Base-by-base conservation (phyloP, 2,329 filamentous ascomycete species). In the Talaromyces sp. region DNA sequence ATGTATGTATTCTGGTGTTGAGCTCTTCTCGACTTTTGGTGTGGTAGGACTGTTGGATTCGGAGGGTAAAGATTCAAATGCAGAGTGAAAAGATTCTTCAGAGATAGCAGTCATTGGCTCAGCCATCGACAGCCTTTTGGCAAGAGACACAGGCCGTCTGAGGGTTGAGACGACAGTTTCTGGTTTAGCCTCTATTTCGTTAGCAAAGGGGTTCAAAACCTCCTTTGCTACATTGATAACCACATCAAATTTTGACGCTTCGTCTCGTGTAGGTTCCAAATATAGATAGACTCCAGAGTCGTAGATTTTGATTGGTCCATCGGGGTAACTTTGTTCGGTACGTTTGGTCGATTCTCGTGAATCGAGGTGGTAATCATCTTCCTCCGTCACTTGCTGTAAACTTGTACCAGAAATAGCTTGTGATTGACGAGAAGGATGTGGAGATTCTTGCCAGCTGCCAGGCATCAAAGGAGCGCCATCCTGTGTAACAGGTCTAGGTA, bases 151-250 rank as follows among this genome's bases (percentile, higher is more conserved):
- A 27, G 69, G 68, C 68, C 84, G 85, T 39, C 85, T 84, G 70
- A 78, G 77, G 9, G 77, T 74, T 56, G 78, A 79, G 73, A 81
- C 76, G 39, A 81, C 77, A 5, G 77, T 78, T 37, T 77, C 74
- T 41, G 73, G 73, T 27, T 72, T 72, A 68, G 67, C 72, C 66
- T 67, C 75, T 9, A 37, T 58, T 16, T 68, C 67, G 4, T 65
- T 69, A 5, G 71, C 73, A 70, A 88, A 86, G 0, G 87, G 87
- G 68, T 88, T 88, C 62, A 80, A 81, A 6, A 89, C 86, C 73
- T 89, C 87, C 71, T 87, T 88, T 7, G 87, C 87, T 31, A 89
- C 87, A 67, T 89, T 89, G 68, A 89, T 79, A 22, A 89, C 83
- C 2, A 88, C 85, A 69, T 89, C 87, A 67, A 88, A 89, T 45